Conservation (phyloP, 176 grass and related monocot genomes). For the Secale cereale region DNA sequence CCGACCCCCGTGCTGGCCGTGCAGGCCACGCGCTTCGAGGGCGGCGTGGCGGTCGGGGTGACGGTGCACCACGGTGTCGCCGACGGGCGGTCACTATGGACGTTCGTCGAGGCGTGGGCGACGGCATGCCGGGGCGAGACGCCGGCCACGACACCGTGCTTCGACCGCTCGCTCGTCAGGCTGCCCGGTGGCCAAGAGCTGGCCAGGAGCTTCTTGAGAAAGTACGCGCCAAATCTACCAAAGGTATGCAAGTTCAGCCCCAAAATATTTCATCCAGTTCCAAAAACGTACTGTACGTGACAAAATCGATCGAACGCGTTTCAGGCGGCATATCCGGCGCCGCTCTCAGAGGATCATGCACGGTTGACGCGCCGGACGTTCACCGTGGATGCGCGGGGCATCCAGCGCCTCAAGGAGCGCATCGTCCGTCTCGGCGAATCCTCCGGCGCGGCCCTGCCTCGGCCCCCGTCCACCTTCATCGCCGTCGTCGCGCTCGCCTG, state of each 20-base stretch:
- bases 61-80: conserved; percentile 25
- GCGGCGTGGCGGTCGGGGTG: conserved; percentile 8
- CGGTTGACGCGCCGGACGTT: conserved; percentile 24
- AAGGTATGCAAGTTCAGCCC: not conserved
- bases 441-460: not conserved
- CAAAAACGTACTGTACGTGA: too few relatives aligned
- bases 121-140: not conserved
- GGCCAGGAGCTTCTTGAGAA: not conserved
- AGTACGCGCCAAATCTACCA: conserved; percentile 11
- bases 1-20: conserved; percentile 43
- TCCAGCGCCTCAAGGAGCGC: conserved; percentile 33
- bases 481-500: conserved; percentile 28
- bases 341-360: not conserved
- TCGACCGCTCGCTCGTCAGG: conserved; percentile 5
- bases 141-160: not conserved
- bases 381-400: not conserved
- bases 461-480: conserved; percentile 39
- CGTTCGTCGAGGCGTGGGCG: conserved; percentile 15
- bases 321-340: not conserved
- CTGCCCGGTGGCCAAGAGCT: not conserved
- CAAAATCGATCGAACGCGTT: not conserved
- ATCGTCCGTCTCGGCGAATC: not conserved
- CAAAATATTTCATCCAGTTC: too few relatives aligned
- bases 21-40: conserved; percentile 37
- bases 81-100: conserved; percentile 30